Base-by-base conservation (phyloP, 176 grass and related monocot genomes). In the Bonia amplexicaulis region DNA sequence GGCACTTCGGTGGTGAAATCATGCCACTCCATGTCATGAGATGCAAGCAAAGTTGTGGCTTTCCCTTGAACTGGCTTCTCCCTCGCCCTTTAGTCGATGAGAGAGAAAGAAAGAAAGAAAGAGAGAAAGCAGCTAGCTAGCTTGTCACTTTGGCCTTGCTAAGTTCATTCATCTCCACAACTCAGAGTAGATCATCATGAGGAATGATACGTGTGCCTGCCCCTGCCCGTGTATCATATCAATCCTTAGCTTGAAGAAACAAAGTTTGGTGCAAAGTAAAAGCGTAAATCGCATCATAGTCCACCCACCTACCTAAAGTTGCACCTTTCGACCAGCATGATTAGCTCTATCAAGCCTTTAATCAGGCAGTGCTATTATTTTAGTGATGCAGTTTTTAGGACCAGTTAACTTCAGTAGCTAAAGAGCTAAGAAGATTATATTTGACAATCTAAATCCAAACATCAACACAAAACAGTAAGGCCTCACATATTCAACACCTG, bases 221-320 rank as follows among this genome's bases (percentile, higher is more conserved):
- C 33, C 75, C 63, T 82, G 63, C 79, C 41, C 77, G 55, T 76
- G 53, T 59, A 80, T 70, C 49, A 31, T 64, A 66, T 72, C 78
- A 90, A 86, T 90, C 84, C 84, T 61, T 90, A 66, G 84, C 80
- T 90, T 90, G 74, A 91, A 87, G 89, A 91, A 91, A 91, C 85
- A 84, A 69, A 91, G 89, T 91, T 91, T 80, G 89, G 74, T 91
- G 85, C 89, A 91, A 91, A 91, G 89, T 87, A 33, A 87, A 90
- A 84, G 89, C 47, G 60, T 87, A 61, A 80, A 87, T 79, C 67
- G 74, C 89, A 90, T 87, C 84, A 90, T 87, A 73, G 88, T 25
- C 73, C 73, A 86, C 84, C 82, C 82, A 76, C 88, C 61, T 72
- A 85, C 84, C 79, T 74, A 87, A 89, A 85, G 12, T 16, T 4